Conservation (phyloP, 2,329 filamentous ascomycete genomes). For the Myriosclerotinia curreyana region DNA sequence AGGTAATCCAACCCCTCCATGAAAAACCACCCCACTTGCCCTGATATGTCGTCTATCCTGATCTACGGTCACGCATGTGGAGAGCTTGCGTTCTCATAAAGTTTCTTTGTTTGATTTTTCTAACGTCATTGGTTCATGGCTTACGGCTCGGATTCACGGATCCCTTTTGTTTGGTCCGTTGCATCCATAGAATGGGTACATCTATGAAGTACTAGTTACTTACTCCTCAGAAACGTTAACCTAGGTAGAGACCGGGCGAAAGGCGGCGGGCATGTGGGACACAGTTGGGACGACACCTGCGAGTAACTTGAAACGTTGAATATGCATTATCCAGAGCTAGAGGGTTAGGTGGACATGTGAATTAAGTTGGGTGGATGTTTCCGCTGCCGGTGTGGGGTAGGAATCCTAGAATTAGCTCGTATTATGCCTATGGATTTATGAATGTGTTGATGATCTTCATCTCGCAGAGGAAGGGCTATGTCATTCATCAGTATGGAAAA, state of each 20-base stretch:
- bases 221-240: background rate
- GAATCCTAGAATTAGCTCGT: background rate
- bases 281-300: background rate
- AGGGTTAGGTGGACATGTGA: background rate
- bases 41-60: background rate
- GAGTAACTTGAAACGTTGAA: background rate
- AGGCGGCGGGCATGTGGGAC: constrained; percentile 5
- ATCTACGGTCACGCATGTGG: background rate
- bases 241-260: background rate
- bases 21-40: background rate
- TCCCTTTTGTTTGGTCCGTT: background rate
- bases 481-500: background rate
- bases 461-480: background rate
- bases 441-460: background rate
- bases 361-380: background rate
- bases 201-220: background rate
- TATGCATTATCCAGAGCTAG: background rate
- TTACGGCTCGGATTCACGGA: background rate
- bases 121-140: background rate
- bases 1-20: background rate
- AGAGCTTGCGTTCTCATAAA: background rate
- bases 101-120: background rate
- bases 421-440: no score
- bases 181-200: background rate
- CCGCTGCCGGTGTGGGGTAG: background rate